These are phyloP conservation scores for Noccaea bulbosa DNA, from an alignment of 345 rosid genomes.

Conservation along the genomic window DNA sequence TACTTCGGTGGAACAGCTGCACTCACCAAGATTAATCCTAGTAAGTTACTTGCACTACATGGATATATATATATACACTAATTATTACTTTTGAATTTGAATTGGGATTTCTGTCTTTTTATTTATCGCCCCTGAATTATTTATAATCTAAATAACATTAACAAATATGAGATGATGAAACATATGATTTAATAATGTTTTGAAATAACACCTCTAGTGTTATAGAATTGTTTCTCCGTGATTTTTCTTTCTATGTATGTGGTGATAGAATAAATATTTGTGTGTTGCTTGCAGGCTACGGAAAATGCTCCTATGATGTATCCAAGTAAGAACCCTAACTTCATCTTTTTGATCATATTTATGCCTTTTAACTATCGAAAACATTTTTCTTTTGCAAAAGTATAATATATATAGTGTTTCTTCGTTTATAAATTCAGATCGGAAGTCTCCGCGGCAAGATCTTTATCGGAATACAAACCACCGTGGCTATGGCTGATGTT, in stretches of 20 bases:
- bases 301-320: conserved; percentile 50
- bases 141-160: not conserved
- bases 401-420: not conserved
- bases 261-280: not conserved
- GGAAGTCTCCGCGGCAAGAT: conserved; percentile 49
- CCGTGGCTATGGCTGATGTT: conserved; percentile 45
- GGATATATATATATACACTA: no score
- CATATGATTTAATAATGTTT: not conserved
- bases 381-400: not conserved
- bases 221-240: not conserved
- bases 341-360: not conserved
- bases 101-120: no score
- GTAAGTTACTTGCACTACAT: conserved; percentile 49
- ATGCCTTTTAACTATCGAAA: not conserved
- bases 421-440: conserved; percentile 46
- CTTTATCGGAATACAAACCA: conserved; percentile 31
- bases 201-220: not conserved
- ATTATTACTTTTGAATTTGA: no score
- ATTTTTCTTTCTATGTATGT: not conserved
- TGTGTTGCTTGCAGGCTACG: conserved; percentile 53
- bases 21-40: conserved; percentile 66
- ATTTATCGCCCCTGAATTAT: not conserved
- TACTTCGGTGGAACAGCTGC: conserved; percentile 84
- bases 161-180: not conserved
- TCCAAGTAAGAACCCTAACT: conserved; percentile 50